Conservation (phyloP, 352 stramenopile species). For the Globisporangium echinulatum region DNA sequence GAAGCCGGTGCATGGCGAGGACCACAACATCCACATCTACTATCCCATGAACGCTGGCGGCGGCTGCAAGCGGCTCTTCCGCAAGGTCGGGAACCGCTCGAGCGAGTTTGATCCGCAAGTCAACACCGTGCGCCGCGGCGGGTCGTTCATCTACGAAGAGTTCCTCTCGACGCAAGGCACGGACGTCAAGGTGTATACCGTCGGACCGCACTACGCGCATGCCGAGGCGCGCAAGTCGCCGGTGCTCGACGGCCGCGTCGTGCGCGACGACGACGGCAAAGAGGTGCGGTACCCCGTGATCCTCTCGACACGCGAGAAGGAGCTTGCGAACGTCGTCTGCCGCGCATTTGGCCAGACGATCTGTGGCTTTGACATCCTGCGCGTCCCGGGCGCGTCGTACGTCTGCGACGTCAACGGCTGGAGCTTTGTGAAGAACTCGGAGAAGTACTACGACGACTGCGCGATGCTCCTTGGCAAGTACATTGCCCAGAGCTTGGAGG, state of each 20-base stretch:
- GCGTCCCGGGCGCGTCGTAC: slow-evolving; percentile 89
- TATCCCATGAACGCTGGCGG: slow-evolving; percentile 98
- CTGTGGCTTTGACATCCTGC: slow-evolving; percentile 99
- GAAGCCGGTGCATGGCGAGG: slow-evolving; percentile 98
- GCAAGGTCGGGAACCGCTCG: slow-evolving; percentile 92
- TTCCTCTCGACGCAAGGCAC: slow-evolving; percentile 99
- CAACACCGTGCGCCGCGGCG: slow-evolving; percentile 89
- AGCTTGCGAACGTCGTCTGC: slow-evolving; percentile 92
- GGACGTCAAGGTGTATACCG: slow-evolving; percentile 99
- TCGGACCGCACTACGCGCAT: slow-evolving; percentile 98
- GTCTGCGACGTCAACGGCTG: slow-evolving; percentile 99
- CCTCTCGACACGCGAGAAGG: slow-evolving; percentile 97
- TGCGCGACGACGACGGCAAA: slow-evolving; percentile 96
- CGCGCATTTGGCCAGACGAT: slow-evolving; percentile 88
- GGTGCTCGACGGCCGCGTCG: slow-evolving; percentile 97
- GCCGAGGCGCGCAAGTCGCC: slow-evolving; percentile 99
- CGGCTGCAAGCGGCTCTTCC: slow-evolving; percentile 98
- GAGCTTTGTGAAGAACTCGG: slow-evolving; percentile 99
- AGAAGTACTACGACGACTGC: slow-evolving; percentile 99
- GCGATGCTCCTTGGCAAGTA: slow-evolving; percentile 90
- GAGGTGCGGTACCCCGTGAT: slow-evolving; percentile 99
- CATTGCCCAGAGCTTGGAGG: slow-evolving; percentile 46
- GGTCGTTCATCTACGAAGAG: slow-evolving; percentile 97
- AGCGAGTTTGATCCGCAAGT: slow-evolving; percentile 94
- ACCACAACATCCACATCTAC: slow-evolving; percentile 99